A percentile compares a stretch with the other conserved stretches of the same genome.
phyloP scores from a whole-genome alignment of 495 filamentous ascomycete genomes.

The Neurospora pannonica region DNA sequence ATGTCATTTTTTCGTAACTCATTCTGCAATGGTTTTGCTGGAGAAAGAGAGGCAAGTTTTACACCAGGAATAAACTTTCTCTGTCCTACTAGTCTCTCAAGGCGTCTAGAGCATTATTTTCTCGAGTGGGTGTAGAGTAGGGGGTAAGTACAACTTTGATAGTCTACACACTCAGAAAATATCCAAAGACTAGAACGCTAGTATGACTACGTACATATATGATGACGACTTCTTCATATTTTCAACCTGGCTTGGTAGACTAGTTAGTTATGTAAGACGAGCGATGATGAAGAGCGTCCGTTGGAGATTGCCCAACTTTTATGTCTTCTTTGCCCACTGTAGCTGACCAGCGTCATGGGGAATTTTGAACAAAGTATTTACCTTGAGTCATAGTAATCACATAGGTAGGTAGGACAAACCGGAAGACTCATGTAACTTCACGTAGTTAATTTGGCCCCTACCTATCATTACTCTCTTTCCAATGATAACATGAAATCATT shows the following conservation, averaged over 20 bases:
- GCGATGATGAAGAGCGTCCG: neutral
- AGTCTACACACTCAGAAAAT: too few relatives aligned
- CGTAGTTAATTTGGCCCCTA: neutral
- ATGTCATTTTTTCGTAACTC: neutral
- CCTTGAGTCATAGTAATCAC: neutral
- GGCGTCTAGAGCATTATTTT: neutral
- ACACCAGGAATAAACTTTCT: too few relatives aligned
- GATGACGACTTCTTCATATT: neutral
- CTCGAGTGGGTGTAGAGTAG: neutral
- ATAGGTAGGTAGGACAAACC: neutral
- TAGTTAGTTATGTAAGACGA: neutral
- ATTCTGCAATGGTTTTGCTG: neutral
- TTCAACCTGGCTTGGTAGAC: neutral
- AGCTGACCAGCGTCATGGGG: neutral
- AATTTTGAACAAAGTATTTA: neutral
- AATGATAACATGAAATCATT: neutral
- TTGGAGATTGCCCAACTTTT: neutral
- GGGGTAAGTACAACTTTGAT: neutral
- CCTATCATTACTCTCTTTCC: neutral
- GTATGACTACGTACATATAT: too few relatives aligned
- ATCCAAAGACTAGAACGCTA: too few relatives aligned
- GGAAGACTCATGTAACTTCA: neutral
- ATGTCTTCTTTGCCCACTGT: neutral
- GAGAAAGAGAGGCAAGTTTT: too few relatives aligned
- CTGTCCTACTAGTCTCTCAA: too few relatives aligned